Evolutionary conservation across 495 filamentous ascomycete genomes (phyloP).

Genomic region (Aspergillus heteromorphus): DNA sequence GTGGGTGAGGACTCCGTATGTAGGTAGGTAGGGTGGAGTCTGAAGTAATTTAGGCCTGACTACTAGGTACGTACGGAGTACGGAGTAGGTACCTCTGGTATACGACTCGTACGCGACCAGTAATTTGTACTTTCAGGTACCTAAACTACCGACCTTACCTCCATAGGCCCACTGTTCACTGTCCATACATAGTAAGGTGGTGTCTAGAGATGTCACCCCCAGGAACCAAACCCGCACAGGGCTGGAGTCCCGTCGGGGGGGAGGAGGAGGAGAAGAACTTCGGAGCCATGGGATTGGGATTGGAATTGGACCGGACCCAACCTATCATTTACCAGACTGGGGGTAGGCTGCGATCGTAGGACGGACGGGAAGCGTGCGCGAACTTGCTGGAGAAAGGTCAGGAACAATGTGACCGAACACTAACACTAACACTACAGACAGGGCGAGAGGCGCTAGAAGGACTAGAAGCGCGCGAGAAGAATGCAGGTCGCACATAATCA

Average conservation of each 20-base stretch:
- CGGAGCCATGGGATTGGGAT: too few relatives aligned
- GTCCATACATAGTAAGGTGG: too few relatives aligned
- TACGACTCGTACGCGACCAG: too few relatives aligned
- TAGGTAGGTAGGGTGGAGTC: neutral
- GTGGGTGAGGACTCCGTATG: too few relatives aligned
- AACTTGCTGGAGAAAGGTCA: too few relatives aligned
- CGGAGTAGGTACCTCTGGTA: too few relatives aligned
- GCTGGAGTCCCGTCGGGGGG: neutral
- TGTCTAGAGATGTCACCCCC: neutral
- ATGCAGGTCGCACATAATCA: conserved; percentile 22
- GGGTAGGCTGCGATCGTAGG: neutral
- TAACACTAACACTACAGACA: too few relatives aligned
- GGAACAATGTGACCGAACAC: too few relatives aligned
- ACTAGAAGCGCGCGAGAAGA: conserved; percentile 35
- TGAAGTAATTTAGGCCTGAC: conserved; percentile 1
- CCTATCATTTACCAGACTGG: neutral
- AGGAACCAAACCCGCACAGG: neutral
- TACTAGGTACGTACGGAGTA: neutral
- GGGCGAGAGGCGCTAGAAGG: conserved; percentile 25
- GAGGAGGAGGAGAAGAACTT: neutral
- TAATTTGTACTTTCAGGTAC: neutral
- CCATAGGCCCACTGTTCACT: too few relatives aligned
- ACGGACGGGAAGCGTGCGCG: neutral
- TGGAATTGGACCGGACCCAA: neutral
- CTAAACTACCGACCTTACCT: too few relatives aligned